Evolutionary conservation across 139 green algal species (phyloP).

Genomic region (Chlorella sp.): DNA sequence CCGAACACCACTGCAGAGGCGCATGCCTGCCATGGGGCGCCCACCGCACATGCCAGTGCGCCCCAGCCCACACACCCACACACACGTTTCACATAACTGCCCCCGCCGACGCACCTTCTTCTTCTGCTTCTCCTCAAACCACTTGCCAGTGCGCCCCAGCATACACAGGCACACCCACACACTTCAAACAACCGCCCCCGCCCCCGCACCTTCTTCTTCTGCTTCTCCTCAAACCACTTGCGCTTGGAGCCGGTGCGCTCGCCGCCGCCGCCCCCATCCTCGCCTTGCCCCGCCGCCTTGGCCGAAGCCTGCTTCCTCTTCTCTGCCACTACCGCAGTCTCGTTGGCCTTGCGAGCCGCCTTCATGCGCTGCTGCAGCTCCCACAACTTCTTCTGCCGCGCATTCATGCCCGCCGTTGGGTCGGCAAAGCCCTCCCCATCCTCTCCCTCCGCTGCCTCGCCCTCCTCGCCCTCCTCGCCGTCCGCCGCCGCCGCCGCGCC

Average conservation of each 20-base stretch:
- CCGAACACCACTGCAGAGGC: not conserved
- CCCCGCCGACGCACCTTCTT: not conserved
- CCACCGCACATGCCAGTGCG: no score
- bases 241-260: slow-evolving; percentile 44
- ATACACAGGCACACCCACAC: no score
- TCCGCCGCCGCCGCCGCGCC: slow-evolving; percentile 1
- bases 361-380: slow-evolving; percentile 86
- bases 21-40: no score
- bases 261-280: not conserved
- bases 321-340: slow-evolving; percentile 89
- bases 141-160: no score
- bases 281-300: not conserved
- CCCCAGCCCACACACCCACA: not conserved
- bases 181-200: not conserved
- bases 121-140: slow-evolving; percentile 82
- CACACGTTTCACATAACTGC: not conserved
- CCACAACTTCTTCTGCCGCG: slow-evolving; percentile 85
- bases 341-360: slow-evolving; percentile 87
- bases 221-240: slow-evolving; percentile 88
- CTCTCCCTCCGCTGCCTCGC: slow-evolving; percentile 12
- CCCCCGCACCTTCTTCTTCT: slow-evolving; percentile 21
- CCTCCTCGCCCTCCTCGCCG: not conserved
- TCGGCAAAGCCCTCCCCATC: slow-evolving; percentile 43
- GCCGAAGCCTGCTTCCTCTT: slow-evolving; percentile 72
- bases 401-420: slow-evolving; percentile 69